phyloP scores from a whole-genome alignment of 2,329 filamentous ascomycete species.

The Calonectria pseudoreteaudii region DNA sequence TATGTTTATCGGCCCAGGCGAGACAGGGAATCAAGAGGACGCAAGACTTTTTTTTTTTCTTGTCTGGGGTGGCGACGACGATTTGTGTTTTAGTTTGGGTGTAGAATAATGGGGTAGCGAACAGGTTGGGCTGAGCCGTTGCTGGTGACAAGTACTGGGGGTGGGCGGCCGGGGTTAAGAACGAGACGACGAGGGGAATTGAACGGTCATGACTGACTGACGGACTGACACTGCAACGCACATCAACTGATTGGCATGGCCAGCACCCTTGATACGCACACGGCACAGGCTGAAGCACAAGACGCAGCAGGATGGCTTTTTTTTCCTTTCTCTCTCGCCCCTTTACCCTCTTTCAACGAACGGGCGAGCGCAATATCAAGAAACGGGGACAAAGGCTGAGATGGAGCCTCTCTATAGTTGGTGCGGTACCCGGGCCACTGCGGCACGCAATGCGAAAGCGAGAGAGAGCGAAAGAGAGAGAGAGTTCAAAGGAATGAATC shows the following conservation, averaged over 20 bases:
- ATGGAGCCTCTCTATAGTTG: background rate
- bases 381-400: background rate
- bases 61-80: background rate
- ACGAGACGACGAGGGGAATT: conserved; percentile 1
- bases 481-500: conserved; percentile 10
- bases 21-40: conserved; percentile 15
- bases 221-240: background rate
- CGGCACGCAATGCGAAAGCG: background rate
- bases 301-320: conserved; percentile 7
- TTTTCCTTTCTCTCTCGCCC: background rate
- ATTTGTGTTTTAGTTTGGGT: conserved; percentile 1
- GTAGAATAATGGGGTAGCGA: background rate
- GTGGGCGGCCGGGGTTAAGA: background rate
- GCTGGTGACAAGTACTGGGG: background rate
- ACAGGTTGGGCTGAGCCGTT: conserved; percentile 5
- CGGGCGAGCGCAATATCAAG: background rate
- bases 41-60: background rate
- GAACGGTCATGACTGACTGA: conserved; percentile 10
- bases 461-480: no score
- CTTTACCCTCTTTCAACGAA: background rate
- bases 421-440: background rate
- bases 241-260: conserved; percentile 3
- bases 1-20: conserved; percentile 11
- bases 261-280: conserved; percentile 16
- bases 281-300: conserved; percentile 19